Evolutionary conservation across 2,329 filamentous ascomycete species (phyloP), one percentile per base, ranked within the genome.

Genomic region (Epichloe typhina): DNA sequence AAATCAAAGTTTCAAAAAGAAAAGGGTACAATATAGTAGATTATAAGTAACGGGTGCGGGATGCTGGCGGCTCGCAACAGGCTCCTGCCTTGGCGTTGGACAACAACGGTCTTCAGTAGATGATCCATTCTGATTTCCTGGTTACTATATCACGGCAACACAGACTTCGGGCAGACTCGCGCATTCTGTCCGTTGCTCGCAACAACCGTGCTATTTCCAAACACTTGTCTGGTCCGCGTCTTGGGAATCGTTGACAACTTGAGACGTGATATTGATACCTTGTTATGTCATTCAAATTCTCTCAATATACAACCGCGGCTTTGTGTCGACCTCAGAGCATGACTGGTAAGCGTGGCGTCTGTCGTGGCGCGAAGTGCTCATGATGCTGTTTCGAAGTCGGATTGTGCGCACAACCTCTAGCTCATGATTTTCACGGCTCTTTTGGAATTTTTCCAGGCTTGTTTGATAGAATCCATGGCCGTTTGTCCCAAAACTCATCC

Each of bases 401-500:
- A 19, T 40, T 40, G 38, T 31, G 26, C 26, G 26, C 26, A 31
- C 26, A 31, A 31, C 26, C 26, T 11, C 26, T 11, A 11, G 1
- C 8, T 31, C 8, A 31, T 11, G 8, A 31, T 31, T 11, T 31
- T 31, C 26, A 74, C 49, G 69, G 70, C 63, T 80, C 75, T 61
- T 80, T 81, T n/a, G 82, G 82, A 58, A 83, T 72, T 61, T 79
- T 84, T 21, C 84, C 84, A 5, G 84, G 83, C 65, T 81, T 85
- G 56, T 84, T 84, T 1, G 83, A 86, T 49, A 90, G 64, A 51
- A 93, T 74, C 88, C 90, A 97, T 2, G 90, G 89, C 62, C 90
- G 76, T 59, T 76, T 77, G 56, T 88, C 77, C 93, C 93, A 98
- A 63, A 98, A 98, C 3, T 88, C 86, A 66, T 97, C 88, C 60